Evolutionary conservation across 495 filamentous ascomycete species (phyloP).

Genomic region (Aspergillus affinis): DNA sequence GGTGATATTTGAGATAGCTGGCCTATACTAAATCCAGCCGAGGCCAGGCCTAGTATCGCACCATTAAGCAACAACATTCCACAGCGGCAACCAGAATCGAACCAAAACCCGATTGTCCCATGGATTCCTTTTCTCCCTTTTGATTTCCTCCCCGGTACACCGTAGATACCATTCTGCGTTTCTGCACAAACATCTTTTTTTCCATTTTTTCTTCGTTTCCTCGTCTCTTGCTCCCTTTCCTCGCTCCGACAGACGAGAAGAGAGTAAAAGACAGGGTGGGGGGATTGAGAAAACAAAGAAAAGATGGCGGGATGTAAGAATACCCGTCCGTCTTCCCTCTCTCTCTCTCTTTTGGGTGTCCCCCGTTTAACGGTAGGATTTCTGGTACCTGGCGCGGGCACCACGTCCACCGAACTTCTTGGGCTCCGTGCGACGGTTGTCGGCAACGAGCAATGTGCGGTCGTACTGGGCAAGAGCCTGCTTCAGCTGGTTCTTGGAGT

Average conservation of each 20-base stretch:
- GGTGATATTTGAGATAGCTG: constrained; percentile 37
- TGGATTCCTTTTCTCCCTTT: constrained; percentile 13
- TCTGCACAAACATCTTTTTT: constrained; percentile 1
- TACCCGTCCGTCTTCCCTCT: constrained; percentile 15
- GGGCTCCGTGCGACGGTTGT: constrained; percentile 91
- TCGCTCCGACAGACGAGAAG: background rate
- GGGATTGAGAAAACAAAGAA: constrained; percentile 23
- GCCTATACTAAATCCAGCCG: constrained; percentile 34
- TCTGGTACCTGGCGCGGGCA: constrained; percentile 96
- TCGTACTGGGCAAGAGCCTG: constrained; percentile 91
- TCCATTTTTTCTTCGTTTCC: constrained; percentile 8
- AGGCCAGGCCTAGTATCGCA: constrained; percentile 27
- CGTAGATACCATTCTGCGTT: constrained; percentile 20
- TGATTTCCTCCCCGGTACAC: constrained; percentile 21
- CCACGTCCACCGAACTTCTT: constrained; percentile 89
- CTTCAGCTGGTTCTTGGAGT: constrained; percentile 99
- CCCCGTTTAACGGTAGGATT: constrained; percentile 66
- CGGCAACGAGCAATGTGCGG: constrained; percentile 93
- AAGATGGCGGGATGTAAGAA: background rate
- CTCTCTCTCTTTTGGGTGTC: constrained; percentile 22
- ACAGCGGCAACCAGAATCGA: constrained; percentile 23
- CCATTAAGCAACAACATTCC: constrained; percentile 18
- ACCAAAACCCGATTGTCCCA: constrained; percentile 15
- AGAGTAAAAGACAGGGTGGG: background rate
- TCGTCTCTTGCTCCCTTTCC: background rate